These are phyloP conservation scores for Ophiocordyceps australis DNA, from an alignment of 2,329 filamentous ascomycete species.

Conservation along the genomic window DNA sequence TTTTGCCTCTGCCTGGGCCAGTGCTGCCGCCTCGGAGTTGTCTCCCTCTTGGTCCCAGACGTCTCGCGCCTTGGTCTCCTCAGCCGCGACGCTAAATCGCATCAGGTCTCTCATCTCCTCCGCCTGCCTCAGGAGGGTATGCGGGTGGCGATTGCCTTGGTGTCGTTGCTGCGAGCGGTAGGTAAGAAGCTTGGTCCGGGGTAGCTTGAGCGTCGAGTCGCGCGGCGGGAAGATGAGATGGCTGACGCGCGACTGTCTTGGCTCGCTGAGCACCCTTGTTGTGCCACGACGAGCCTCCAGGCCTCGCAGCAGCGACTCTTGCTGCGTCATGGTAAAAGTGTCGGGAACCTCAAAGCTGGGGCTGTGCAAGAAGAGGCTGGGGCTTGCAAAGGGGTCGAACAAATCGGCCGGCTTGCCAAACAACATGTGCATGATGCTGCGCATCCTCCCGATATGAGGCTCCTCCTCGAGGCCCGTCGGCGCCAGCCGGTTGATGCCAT, in stretches of 20 bases:
- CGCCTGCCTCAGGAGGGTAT: slow-evolving; percentile 28
- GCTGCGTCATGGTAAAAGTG: slow-evolving; percentile 18
- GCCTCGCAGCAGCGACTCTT: too few species aligned
- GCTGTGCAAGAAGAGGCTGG: slow-evolving; percentile 38
- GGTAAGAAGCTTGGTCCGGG: slow-evolving; percentile 27
- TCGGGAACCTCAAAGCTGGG: slow-evolving; percentile 26
- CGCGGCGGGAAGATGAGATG: slow-evolving; percentile 31
- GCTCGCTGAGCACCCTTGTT: too few species aligned
- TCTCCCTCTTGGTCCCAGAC: slow-evolving; percentile 21
- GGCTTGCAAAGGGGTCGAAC: slow-evolving; percentile 42
- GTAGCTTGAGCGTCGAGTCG: slow-evolving; percentile 27
- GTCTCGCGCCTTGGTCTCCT: slow-evolving; percentile 23
- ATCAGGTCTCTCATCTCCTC: slow-evolving; percentile 26
- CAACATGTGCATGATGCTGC: slow-evolving; percentile 17
- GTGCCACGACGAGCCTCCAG: too few species aligned
- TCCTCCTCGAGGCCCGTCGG: slow-evolving; percentile 9
- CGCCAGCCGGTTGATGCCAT: slow-evolving; percentile 20
- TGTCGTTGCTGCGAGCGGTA: too few species aligned
- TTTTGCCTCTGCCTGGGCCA: slow-evolving; percentile 14
- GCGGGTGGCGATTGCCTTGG: slow-evolving; percentile 9
- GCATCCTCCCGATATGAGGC: slow-evolving; percentile 18
- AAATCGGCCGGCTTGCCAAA: slow-evolving; percentile 28
- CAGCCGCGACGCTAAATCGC: slow-evolving; percentile 25
- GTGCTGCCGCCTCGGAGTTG: too few species aligned
- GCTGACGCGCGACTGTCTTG: too few species aligned